Evolutionary conservation across 1,284 basidiomycete species (phyloP), one percentile per base, ranked within the genome.

Genomic region (Tylopilus sp.): DNA sequence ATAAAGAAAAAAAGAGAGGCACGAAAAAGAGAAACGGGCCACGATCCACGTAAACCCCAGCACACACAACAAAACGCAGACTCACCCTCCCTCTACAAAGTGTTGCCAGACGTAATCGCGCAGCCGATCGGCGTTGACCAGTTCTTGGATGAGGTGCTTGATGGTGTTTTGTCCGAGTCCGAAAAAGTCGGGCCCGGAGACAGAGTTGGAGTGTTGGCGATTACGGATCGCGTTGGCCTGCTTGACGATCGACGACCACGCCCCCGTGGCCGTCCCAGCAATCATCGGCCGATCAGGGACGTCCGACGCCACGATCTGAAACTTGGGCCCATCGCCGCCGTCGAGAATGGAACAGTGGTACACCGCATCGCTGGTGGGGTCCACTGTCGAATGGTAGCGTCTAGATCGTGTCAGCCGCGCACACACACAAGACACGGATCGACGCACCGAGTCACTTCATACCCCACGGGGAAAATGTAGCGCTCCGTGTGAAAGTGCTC

Each of bases 391-490:
- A 15, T 84, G 75, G 64, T 90, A 92, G 29, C 86, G 84, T 57
- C 88, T 89, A 56, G 37, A 52, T 32, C 28, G 33, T 47, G 55
- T 57, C 50, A 66, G 48, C 52, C 43, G 32, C n/a, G 46, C 17
- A 19, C 37, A 43, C 37, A 57, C 31, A 9, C n/a, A 29, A 31
- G 54, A 36, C 14, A 29, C 7, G 24, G 29, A 58, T 37, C 32
- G 9, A 65, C 75, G 48, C 50, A 88, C 88, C 88, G 77, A 5
- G 83, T 87, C 6, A 90, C 88, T 66, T 90, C 86, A 65, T 90
- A 92, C 19, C 88, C 88, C 44, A 91, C 85, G 19, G 89, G 89
- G 63, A 89, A 92, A 58, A 92, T 91, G 66, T 91, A 91, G 53
- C 90, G 75, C 67, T 91, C 88, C 0, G 89, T 90, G 66, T 89